Evolutionary conservation across 805 yeast genomes (phyloP).

Genomic region (Candida maesae): DNA sequence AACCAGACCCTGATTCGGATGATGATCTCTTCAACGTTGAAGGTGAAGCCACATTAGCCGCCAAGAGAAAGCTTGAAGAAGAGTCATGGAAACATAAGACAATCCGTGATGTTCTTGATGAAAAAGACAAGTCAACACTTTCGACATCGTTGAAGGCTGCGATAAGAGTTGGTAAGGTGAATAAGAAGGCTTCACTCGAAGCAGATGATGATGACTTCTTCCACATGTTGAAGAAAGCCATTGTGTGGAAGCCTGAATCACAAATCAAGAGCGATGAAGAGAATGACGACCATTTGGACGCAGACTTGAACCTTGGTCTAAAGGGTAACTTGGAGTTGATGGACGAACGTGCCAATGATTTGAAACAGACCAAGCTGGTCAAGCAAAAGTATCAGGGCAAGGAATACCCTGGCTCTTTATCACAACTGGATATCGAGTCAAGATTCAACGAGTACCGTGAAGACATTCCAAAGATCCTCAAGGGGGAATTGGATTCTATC

Average conservation of each 20-base stretch:
- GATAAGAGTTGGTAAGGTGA: not conserved
- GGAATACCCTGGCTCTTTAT: constrained; percentile 26
- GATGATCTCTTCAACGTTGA: constrained; percentile 8
- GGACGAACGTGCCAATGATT: constrained; percentile 16
- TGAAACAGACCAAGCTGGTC: constrained; percentile 13
- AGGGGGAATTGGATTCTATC: constrained; percentile 42
- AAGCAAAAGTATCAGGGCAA: constrained; percentile 20
- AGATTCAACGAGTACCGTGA: constrained; percentile 30
- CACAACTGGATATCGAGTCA: constrained; percentile 29
- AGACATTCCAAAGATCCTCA: constrained; percentile 37
- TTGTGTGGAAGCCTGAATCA: constrained; percentile 14
- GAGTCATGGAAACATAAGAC: not conserved
- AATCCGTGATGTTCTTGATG: constrained; percentile 1
- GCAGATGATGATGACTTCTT: constrained; percentile 10
- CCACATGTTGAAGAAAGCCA: constrained; percentile 7
- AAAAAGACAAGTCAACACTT: constrained; percentile 6
- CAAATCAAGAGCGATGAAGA: not conserved
- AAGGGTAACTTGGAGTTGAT: constrained; percentile 17
- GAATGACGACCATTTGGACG: not conserved
- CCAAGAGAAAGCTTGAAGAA: constrained; percentile 1
- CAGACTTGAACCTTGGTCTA: constrained; percentile 4
- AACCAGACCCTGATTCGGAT: constrained; percentile 5
- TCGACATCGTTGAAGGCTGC: constrained; percentile 4
- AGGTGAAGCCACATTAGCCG: constrained; percentile 6
- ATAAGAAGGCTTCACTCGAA: not conserved